Base-by-base conservation (phyloP, 2,329 filamentous ascomycete species). In the Fusarium brachygibbosum region DNA sequence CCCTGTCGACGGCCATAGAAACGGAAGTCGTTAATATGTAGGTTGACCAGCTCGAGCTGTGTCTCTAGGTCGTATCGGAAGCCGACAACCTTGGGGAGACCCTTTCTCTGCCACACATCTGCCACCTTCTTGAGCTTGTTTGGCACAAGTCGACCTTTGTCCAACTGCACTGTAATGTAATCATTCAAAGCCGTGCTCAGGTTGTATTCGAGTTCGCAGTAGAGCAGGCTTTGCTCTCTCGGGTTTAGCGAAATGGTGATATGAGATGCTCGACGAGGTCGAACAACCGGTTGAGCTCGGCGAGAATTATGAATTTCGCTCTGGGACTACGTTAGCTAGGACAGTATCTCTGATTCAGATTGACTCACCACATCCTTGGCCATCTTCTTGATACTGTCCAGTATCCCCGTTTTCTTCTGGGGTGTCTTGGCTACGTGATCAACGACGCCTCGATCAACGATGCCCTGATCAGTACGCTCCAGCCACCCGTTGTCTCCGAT, bases 1-100 rank as follows among this genome's bases (percentile, higher is more conserved):
- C 79, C 78, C 56, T 85, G 82, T 12, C 80, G 77, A 4, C 80
- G 80, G 32, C 85, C 85, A 70, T 85, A 84, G 76, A 89, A 89
- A 34, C 82, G 82, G 71, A 89, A 89, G 23, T 84, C 81, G 12
- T 83, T 75, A 29, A 82, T 74, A 66, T 89, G 87, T 11, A 84
- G 73, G 17, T 76, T 72, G 23, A 88, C 75, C 13, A 89, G 81
- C 13, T 87, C 85, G n/a, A 89, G 73, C 76, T 89, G 87, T 1
- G 86, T 88, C 77, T 88, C 86, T 4, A 88, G 75, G 63, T 89
- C 86, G 74, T 87, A 89, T 19, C 86, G 84, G 74, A 88, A 89
- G 14, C 85, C 84, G 23, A 86, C 76, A 11, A 89, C 86, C 57
- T 81, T 82, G 8, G 86, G 85, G 0, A 85, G 85, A 38, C 86